Evolutionary conservation across 306 rosid species (phyloP).

Genomic region (Lithocarpus polystachyus): DNA sequence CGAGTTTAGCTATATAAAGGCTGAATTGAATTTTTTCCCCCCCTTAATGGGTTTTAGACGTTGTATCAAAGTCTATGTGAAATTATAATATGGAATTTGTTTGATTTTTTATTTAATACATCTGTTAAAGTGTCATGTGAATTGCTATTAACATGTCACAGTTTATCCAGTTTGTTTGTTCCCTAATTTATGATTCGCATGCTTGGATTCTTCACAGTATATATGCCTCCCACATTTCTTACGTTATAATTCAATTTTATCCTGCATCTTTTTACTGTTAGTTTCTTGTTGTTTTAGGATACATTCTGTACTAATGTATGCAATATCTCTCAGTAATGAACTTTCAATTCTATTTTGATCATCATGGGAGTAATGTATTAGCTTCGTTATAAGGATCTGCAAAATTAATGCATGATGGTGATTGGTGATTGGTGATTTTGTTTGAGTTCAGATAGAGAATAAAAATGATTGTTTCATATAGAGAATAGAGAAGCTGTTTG

Average conservation of each 20-base stretch:
- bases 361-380: background rate
- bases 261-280: background rate
- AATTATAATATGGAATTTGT: no score
- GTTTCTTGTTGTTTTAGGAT: background rate
- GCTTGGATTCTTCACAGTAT: background rate
- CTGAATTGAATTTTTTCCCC: no score
- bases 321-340: background rate
- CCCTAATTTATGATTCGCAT: background rate
- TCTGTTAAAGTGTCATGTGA: background rate
- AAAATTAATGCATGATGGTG: background rate
- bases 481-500: no score
- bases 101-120: no score
- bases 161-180: background rate
- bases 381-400: background rate
- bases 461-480: no score
- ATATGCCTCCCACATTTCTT: background rate
- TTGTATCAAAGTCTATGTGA: no score
- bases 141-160: background rate
- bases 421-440: no score
- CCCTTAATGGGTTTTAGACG: no score
- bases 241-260: background rate
- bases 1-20: no score
- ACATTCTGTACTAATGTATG: background rate
- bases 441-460: no score
- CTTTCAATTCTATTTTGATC: background rate